Evolutionary conservation across 768 basidiomycete species (phyloP).

Genomic region (Suillus brevipes): DNA sequence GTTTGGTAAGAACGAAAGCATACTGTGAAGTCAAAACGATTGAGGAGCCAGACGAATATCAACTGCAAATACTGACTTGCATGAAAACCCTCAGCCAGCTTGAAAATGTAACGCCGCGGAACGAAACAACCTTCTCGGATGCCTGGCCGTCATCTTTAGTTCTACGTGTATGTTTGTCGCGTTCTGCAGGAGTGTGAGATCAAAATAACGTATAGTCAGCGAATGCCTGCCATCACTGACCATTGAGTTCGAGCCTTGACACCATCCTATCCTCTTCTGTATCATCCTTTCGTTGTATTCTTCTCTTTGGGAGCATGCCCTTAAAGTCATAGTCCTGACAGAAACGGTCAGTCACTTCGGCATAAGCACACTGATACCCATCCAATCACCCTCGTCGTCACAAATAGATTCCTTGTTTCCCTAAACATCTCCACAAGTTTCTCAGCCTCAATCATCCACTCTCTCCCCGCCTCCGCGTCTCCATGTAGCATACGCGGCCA

Average conservation of each 20-base stretch:
- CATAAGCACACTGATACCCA: constrained; percentile 4
- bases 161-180: constrained; percentile 55
- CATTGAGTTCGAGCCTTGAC: constrained; percentile 71
- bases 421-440: constrained; percentile 87
- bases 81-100: constrained; percentile 86
- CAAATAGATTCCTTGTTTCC: constrained; percentile 82
- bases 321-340: constrained; percentile 55
- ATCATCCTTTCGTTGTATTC: constrained; percentile 45
- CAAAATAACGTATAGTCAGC: background rate
- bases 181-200: constrained; percentile 40
- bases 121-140: constrained; percentile 54
- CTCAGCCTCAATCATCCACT: constrained; percentile 85
- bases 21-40: constrained; percentile 49
- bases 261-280: constrained; percentile 72
- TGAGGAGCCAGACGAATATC: constrained; percentile 9
- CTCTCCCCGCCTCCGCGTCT: constrained; percentile 52
- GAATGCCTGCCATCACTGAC: constrained; percentile 36
- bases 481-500: constrained; percentile 54
- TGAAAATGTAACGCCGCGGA: constrained; percentile 80
- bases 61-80: constrained; percentile 53
- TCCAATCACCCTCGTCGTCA: constrained; percentile 68
- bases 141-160: constrained; percentile 42
- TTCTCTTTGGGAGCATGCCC: constrained; percentile 64
- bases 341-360: constrained; percentile 9
- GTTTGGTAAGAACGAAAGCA: constrained; percentile 64